Evolutionary conservation across 139 green algal species (phyloP).

Genomic region (Desmodesmus armatus): DNA sequence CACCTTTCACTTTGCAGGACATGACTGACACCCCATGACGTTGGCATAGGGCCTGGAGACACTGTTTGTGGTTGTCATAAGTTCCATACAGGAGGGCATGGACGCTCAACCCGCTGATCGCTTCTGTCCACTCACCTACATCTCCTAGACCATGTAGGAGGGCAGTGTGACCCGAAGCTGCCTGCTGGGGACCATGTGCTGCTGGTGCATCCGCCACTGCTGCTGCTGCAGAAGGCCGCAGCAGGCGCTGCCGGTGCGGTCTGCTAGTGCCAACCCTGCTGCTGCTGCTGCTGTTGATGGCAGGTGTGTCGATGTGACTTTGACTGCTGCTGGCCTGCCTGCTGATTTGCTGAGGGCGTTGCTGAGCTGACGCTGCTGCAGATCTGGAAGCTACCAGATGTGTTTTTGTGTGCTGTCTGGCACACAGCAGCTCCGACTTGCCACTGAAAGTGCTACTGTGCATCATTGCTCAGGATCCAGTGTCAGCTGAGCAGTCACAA

Average conservation of each 20-base stretch:
- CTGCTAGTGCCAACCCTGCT: neutral
- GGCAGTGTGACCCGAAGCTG: constrained; percentile 34
- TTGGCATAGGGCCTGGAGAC: too few relatives aligned
- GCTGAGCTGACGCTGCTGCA: constrained; percentile 7
- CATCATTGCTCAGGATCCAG: too few relatives aligned
- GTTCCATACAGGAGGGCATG: too few relatives aligned
- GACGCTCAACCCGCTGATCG: too few relatives aligned
- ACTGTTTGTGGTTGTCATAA: too few relatives aligned
- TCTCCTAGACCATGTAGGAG: constrained; percentile 81
- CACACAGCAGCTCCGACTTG: neutral
- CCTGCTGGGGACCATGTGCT: neutral
- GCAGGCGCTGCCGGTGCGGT: neutral
- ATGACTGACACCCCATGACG: too few relatives aligned
- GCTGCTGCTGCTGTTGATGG: neutral
- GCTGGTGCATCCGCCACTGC: neutral
- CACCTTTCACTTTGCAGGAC: too few relatives aligned
- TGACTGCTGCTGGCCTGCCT: neutral
- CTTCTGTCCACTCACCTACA: constrained; percentile 68
- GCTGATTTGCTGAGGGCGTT: neutral
- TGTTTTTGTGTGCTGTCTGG: constrained; percentile 15
- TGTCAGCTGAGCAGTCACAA: too few relatives aligned
- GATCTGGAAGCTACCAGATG: constrained; percentile 38
- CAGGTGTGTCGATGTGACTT: too few relatives aligned
- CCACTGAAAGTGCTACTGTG: neutral
- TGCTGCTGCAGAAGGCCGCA: neutral